Base-by-base conservation (phyloP, 768 basidiomycete genomes). In the Russula griseocarnosa region DNA sequence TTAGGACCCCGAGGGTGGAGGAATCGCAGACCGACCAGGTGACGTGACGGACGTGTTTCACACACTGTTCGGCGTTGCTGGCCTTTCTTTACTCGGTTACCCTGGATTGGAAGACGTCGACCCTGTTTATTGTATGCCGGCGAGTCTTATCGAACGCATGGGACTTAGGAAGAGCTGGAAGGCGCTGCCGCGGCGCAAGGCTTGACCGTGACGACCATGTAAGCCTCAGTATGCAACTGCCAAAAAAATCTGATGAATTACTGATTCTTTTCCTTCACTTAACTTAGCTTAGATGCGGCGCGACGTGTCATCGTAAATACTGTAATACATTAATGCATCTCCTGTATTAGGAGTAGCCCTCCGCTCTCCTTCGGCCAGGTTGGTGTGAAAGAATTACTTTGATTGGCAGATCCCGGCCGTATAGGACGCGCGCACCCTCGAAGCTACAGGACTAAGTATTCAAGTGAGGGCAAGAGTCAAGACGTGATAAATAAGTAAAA, bases 1-100 rank as follows among this genome's bases (percentile, higher is more conserved):
- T 46, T 77, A 98, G 88, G 97, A 98, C 71, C 77, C 82, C 0
- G 95, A 98, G 67, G 83, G 79, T 6, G 97, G 97, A 3, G 97
- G 97, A 0, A 97, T 98, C 30, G 88, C 94, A 0, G 97, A 99
- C 74, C 78, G 97, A 50, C 92, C 93, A 0, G 94, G 92, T 0
- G 86, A 99, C 73, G 88, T 94, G 83, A 86, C 86, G 1, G 97
- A 99, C 70, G 95, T 99, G n/a, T 99, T 97, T 75, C 96, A 99
- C 71, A 98, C 96, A 0, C 74, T 81, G 13, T 99, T 99, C 68
- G 97, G 97, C 1, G 77, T 98, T 1, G 38, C 66, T 88, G 94
- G 94, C 1, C 80, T 99, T 32, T 94, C 94, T 0, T 77, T 98
- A 18, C 79, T 98, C 14, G 92, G 93, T 20, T 95, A 94, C 70